Percentiles rank a stretch among this genome's conserved stretches.
Conservation (phyloP, 345 rosid genomes). For the Rhodamnia argentea region DNA sequence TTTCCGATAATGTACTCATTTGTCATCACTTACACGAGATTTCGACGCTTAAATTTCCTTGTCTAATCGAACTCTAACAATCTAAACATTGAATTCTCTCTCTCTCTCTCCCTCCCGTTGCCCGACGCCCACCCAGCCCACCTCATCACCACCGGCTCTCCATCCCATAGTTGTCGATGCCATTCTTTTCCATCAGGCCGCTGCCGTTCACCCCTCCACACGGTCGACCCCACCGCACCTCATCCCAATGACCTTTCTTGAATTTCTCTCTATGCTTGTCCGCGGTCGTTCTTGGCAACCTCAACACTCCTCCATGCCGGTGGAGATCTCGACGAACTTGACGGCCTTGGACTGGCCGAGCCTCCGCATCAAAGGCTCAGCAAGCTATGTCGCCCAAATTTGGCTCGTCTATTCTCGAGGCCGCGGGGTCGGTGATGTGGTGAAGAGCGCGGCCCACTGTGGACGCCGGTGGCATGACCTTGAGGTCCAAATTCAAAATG, state of each 20-base stretch:
- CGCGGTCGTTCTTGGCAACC: neutral
- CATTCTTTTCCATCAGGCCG: neutral
- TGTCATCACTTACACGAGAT: too few species aligned
- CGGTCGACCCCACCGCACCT: neutral
- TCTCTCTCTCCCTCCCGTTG: too few species aligned
- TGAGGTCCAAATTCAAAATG: neutral
- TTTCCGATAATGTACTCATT: too few species aligned
- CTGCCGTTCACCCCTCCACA: accelerated
- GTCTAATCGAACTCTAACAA: too few species aligned
- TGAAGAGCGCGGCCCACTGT: accelerated
- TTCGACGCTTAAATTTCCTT: too few species aligned
- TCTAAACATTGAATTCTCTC: too few species aligned
- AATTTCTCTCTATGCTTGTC: neutral
- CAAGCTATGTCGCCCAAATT: neutral
- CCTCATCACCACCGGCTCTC: neutral
- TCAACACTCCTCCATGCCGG: neutral
- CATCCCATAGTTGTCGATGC: neutral
- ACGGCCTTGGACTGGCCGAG: neutral
- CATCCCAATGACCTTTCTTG: neutral
- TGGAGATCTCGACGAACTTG: neutral
- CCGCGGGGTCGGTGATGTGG: neutral
- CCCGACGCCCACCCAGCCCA: too few species aligned
- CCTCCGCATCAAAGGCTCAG: neutral
- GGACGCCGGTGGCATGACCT: accelerated
- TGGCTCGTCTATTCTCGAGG: neutral